phyloP scores from a whole-genome alignment of 2,329 filamentous ascomycete genomes.

The Botryotinia narcissicola region DNA sequence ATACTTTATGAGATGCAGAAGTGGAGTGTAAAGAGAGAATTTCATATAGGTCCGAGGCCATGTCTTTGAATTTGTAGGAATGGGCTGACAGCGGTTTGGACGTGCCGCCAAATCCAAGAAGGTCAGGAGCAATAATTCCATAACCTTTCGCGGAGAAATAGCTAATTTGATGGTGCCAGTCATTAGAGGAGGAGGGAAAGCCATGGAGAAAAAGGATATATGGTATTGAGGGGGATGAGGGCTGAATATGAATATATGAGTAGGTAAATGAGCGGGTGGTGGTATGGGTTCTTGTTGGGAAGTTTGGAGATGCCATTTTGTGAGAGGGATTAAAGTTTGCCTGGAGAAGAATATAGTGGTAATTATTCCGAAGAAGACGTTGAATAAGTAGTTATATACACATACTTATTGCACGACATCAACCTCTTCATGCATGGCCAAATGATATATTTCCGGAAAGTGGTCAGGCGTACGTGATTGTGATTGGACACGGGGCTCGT shows the following conservation, averaged over 20 bases:
- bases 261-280: constrained; percentile 10
- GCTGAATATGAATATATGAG: constrained; percentile 5
- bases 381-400: not conserved
- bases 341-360: not conserved
- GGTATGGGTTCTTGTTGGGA: not conserved
- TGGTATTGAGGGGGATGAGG: not conserved
- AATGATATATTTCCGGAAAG: not conserved
- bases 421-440: not conserved
- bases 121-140: constrained; percentile 45
- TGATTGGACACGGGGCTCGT: not conserved
- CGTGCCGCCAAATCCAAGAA: constrained; percentile 43
- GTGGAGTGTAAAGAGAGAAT: constrained; percentile 37
- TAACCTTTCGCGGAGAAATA: constrained; percentile 39
- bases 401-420: not conserved
- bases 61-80: constrained; percentile 34
- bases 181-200: constrained; percentile 46
- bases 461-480: not conserved
- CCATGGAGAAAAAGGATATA: constrained; percentile 48
- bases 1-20: not conserved
- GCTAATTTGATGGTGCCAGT: constrained; percentile 40
- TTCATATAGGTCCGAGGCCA: constrained; percentile 40
- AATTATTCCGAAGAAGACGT: not conserved
- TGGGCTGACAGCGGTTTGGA: constrained; percentile 35
- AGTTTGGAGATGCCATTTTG: not conserved
- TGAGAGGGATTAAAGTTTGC: not conserved